These are phyloP conservation scores for Zopfia rhizophila DNA, from an alignment of 2,329 filamentous ascomycete species.

Conservation along the genomic window DNA sequence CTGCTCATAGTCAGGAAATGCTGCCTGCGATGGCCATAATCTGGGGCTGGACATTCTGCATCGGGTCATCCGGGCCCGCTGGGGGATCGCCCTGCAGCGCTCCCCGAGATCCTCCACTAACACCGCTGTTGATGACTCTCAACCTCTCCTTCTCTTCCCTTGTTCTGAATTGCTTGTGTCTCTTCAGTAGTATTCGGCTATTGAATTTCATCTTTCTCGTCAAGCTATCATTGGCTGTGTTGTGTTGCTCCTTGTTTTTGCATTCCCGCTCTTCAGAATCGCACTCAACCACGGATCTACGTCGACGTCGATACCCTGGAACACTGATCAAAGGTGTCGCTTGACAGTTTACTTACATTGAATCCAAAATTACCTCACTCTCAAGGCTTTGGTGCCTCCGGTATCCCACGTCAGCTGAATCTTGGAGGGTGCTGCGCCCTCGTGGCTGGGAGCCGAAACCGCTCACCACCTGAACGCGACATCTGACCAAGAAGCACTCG, in stretches of 20 bases:
- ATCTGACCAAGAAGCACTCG: slow-evolving; percentile 34
- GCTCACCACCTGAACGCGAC: slow-evolving; percentile 33
- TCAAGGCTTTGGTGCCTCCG: background rate
- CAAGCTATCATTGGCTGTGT: too few species aligned
- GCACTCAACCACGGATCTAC: too few species aligned
- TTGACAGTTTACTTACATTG: too few species aligned
- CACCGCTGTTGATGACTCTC: slow-evolving; percentile 29
- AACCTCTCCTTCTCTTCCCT: slow-evolving; percentile 3
- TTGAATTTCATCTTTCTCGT: too few species aligned
- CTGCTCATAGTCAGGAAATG: slow-evolving; percentile 8
- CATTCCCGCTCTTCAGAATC: too few species aligned
- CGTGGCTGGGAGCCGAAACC: slow-evolving; percentile 35
- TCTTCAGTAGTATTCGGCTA: too few species aligned
- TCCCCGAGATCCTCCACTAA: slow-evolving; percentile 25
- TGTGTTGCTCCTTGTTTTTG: too few species aligned
- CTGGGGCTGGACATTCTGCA: slow-evolving; percentile 17
- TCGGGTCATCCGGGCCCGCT: slow-evolving; percentile 37
- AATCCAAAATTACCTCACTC: slow-evolving; percentile 3
- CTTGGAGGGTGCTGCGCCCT: slow-evolving; percentile 32
- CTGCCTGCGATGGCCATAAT: slow-evolving; percentile 29
- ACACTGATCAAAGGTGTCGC: too few species aligned
- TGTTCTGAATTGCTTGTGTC: slow-evolving; percentile 4
- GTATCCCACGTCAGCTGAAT: slow-evolving; percentile 19
- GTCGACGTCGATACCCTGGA: too few species aligned
- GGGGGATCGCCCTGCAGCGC: slow-evolving; percentile 27